Conservation (phyloP, 2,329 filamentous ascomycete species). For the Lachnum nothofagi region DNA sequence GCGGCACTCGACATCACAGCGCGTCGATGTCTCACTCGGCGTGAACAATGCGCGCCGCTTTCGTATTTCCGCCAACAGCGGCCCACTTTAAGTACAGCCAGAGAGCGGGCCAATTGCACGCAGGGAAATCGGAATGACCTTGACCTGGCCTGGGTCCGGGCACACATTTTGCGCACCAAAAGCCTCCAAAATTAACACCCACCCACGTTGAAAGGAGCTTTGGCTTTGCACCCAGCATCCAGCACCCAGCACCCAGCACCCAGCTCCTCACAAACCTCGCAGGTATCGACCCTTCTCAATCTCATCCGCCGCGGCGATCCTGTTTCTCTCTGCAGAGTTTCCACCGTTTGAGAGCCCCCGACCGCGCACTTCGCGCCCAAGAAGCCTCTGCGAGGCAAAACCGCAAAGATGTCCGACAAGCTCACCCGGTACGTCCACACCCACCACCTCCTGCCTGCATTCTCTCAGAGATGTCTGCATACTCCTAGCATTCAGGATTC, state of each 20-base stretch:
- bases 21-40: too few relatives aligned
- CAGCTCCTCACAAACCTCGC: neutral
- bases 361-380: neutral
- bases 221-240: too few relatives aligned
- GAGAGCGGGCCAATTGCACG: too few relatives aligned
- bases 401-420: slow-evolving; percentile 72
- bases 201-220: too few relatives aligned
- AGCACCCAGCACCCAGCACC: neutral
- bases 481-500: neutral
- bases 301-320: neutral
- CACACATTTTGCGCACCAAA: too few relatives aligned
- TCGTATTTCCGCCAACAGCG: too few relatives aligned
- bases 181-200: too few relatives aligned
- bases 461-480: neutral
- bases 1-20: too few relatives aligned
- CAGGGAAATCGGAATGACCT: too few relatives aligned
- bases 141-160: too few relatives aligned
- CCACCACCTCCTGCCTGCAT: neutral
- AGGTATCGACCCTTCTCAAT: neutral
- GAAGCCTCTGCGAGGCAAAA: slow-evolving; percentile 5
- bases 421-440: slow-evolving; percentile 71
- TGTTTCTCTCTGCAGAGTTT: neutral
- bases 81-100: too few relatives aligned
- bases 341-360: neutral
- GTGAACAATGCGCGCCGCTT: too few relatives aligned